These are phyloP conservation scores for Lentinula detonsa DNA, from an alignment of 768 basidiomycete species.

Conservation along the genomic window DNA sequence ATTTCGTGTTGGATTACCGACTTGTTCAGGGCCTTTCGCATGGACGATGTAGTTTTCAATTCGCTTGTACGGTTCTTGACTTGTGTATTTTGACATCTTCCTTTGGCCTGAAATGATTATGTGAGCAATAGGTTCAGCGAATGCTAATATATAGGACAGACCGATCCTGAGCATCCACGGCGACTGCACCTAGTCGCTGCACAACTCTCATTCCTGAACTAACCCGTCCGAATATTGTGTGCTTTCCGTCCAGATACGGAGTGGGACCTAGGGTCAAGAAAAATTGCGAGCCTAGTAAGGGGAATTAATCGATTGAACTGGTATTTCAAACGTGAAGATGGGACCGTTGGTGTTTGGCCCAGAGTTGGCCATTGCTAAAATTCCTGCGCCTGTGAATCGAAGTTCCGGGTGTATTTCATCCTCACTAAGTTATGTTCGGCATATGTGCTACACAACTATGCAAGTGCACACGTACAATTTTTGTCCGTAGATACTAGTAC, in stretches of 20 bases:
- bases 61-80: constrained; percentile 34
- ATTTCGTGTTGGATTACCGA: not conserved
- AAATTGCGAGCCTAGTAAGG: constrained; percentile 88
- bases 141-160: constrained; percentile 27
- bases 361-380: constrained; percentile 77
- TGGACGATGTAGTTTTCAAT: not conserved
- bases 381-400: constrained; percentile 6
- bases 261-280: constrained; percentile 84
- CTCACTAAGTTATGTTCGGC: constrained; percentile 40
- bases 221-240: constrained; percentile 90
- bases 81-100: constrained; percentile 93
- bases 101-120: constrained; percentile 32
- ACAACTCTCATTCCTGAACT: constrained; percentile 88
- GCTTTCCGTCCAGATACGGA: constrained; percentile 78
- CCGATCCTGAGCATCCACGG: constrained; percentile 85
- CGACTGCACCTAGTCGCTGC: constrained; percentile 84
- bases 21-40: not conserved
- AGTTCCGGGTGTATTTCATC: constrained; percentile 78
- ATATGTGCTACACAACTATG: not conserved
- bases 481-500: constrained; percentile 42
- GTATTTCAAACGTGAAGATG: not conserved
- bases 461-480: constrained; percentile 62
- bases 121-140: not conserved
- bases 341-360: constrained; percentile 87
- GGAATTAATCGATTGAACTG: constrained; percentile 38